Base-by-base conservation (phyloP, 2,329 filamentous ascomycete genomes). In the Alternaria solani region DNA sequence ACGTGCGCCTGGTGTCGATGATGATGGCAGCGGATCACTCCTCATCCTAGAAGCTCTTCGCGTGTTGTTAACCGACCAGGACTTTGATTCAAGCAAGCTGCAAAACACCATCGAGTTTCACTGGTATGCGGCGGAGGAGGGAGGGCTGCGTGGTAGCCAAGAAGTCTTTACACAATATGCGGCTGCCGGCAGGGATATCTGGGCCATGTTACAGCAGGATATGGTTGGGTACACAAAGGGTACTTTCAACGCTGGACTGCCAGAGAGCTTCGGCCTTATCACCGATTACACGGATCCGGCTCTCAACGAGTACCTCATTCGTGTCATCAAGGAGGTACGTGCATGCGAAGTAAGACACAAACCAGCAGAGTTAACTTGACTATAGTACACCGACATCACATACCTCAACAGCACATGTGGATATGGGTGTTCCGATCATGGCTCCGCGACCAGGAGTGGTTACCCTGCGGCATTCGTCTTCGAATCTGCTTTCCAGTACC, bases 201-300 rank as follows among this genome's bases (percentile, higher is more conserved):
- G 94, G 82, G 94, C 94, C 25, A 97, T 98, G 94, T 86, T 98
- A 57, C 94, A 97, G 82, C 94, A 98, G 80, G 94, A 98, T 79
- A 97, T 97, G 94, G 73, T 72, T 1, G 94, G 94, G 7, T 97
- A 90, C 75, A 86, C 92, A 2, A 87, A 93, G 76, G 51, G 14
- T 5, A 54, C 51, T 30, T 4, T 54, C 23, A 9, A 54, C 11
- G 52, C 52, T 11, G 52, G 52, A 47, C 84, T 91, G 78, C 85
- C 87, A 6, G 94, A 97, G 83, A 89, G 88, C 46, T 91, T 97
- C 7, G 94, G 94, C 26, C 91, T 97, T 39, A 96, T 97, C 71
- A 93, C 91, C 1, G 94, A 98, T 79, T 97, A 85, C 71, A 94
- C 97, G 30, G 90, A 97, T 75, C 81, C 87, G 1, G 88, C 85